Base-by-base conservation (phyloP, 805 yeast genomes). In the Hanseniaspora pseudoguilliermondii region DNA sequence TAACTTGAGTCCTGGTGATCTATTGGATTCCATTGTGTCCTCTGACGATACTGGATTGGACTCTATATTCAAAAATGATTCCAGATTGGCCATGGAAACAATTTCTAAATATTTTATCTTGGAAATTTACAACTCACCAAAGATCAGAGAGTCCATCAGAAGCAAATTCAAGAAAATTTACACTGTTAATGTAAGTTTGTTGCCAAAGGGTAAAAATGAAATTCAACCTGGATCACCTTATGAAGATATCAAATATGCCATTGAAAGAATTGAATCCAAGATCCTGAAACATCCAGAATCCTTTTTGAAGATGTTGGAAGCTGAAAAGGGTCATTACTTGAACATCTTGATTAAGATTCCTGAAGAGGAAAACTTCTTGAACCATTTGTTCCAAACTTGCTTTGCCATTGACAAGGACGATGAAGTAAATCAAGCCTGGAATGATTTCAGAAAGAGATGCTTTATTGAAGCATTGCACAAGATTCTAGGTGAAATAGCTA, bases 181-280 rank as follows among this genome's bases (percentile, higher is more conserved):
- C 10, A 75, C 77, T 16, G 77, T 90, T 29, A 84, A 84, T 66
- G 82, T 90, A 11, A 79, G 79, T 16, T 72, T 89, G 47, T 89
- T 97, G 0, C 95, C 89, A 59, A 89, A 88, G 65, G 95, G 95
- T 60, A 77, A 75, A 62, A 74, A 80, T 36, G 82, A 83, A 61
- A 91, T 93, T 58, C 93, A 84, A 61, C 82, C 78, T 54, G 83
- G 82, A 61, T 83, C 90, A 54, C 84, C 89, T 2, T 90, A 82
- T 63, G 88, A 86, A 58, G 95, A 88, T 64, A 83, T 93, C 71
- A 93, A 93, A 66, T 93, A 93, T 69, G 95, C 96, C 23, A 77
- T 81, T 57, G 86, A 88, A 69, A 78, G 93, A 65, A 75, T 86
- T 2, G 82, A 90, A 16, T 76, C 77, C n/a, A 88, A 88, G 57